Evolutionary conservation across 768 basidiomycete species (phyloP).

Genomic region (Lanmaoa rubissima): DNA sequence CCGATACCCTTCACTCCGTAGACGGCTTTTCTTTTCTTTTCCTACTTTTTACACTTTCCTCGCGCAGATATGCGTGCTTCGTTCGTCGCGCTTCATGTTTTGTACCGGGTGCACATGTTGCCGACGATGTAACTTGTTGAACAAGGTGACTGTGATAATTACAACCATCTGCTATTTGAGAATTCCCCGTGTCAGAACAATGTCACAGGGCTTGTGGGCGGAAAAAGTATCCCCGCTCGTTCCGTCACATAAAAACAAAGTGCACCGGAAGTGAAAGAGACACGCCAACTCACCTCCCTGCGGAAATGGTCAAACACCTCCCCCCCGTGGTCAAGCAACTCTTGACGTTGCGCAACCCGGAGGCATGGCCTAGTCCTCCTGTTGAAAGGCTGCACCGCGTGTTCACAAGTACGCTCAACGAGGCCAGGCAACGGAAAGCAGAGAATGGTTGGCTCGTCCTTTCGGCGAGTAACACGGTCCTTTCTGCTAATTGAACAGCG

Average conservation of each 20-base stretch:
- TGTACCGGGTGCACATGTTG: constrained; percentile 23
- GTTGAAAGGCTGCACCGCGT: constrained; percentile 49
- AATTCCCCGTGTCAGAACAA: neutral
- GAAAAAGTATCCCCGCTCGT: constrained; percentile 4
- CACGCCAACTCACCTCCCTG: neutral
- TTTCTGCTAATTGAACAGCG: constrained; percentile 8
- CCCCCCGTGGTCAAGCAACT: constrained; percentile 71
- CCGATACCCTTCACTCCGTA: constrained; percentile 22
- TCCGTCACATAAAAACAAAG: constrained; percentile 9
- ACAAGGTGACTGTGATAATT: constrained; percentile 12
- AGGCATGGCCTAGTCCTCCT: constrained; percentile 57
- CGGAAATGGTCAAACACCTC: constrained; percentile 44
- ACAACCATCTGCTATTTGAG: neutral
- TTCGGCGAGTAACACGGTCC: constrained; percentile 47
- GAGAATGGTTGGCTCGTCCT: constrained; percentile 82
- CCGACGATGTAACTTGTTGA: constrained; percentile 25
- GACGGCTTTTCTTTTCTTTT: constrained; percentile 1
- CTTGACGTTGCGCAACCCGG: constrained; percentile 63
- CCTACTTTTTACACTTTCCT: neutral
- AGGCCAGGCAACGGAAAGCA: constrained; percentile 62
- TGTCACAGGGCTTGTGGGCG: neutral
- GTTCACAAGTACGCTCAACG: constrained; percentile 59
- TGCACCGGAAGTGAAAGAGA: neutral
- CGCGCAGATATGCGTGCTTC: constrained; percentile 2
- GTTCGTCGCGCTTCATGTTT: constrained; percentile 14